Percentiles rank a stretch among this genome's conserved stretches.
These are phyloP conservation scores for Suillus subalutaceus DNA, from an alignment of 768 basidiomycete species.

Conservation along the genomic window DNA sequence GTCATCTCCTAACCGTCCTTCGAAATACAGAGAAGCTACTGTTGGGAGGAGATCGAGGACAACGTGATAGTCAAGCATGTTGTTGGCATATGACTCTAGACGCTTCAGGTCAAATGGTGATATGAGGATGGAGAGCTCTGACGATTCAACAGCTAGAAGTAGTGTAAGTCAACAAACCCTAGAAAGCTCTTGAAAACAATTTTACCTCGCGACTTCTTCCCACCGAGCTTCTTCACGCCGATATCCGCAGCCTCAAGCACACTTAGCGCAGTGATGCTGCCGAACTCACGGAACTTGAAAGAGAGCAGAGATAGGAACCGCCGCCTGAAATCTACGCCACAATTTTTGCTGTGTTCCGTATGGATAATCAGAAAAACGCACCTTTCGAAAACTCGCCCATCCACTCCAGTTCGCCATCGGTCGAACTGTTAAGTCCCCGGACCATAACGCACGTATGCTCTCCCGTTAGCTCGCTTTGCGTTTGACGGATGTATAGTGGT, in stretches of 20 bases:
- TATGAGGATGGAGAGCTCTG: slow-evolving; percentile 64
- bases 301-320: slow-evolving; percentile 89
- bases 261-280: slow-evolving; percentile 83
- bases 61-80: slow-evolving; percentile 96
- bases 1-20: slow-evolving; percentile 65
- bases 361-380: slow-evolving; percentile 24
- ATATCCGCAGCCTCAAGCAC: slow-evolving; percentile 83
- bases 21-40: slow-evolving; percentile 84
- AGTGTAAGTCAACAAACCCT: slow-evolving; percentile 26
- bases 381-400: slow-evolving; percentile 87
- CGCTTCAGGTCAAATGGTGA: slow-evolving; percentile 96
- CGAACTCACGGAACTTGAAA: slow-evolving; percentile 94
- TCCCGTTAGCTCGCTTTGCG: slow-evolving; percentile 91
- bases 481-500: slow-evolving; percentile 92
- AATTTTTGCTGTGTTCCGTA: not conserved
- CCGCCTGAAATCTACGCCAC: slow-evolving; percentile 79
- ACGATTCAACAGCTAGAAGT: slow-evolving; percentile 30
- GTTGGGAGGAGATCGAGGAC: slow-evolving; percentile 89
- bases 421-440: slow-evolving; percentile 73
- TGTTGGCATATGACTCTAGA: slow-evolving; percentile 93
- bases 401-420: slow-evolving; percentile 73
- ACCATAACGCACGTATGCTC: slow-evolving; percentile 98
- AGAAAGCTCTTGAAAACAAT: slow-evolving; percentile 30
- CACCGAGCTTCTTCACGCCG: slow-evolving; percentile 53
- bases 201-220: slow-evolving; percentile 28